Percentiles rank a stretch among this genome's conserved stretches.
These are phyloP conservation scores for Gillenia trifoliata DNA, from an alignment of 306 rosid genomes.

Conservation along the genomic window DNA sequence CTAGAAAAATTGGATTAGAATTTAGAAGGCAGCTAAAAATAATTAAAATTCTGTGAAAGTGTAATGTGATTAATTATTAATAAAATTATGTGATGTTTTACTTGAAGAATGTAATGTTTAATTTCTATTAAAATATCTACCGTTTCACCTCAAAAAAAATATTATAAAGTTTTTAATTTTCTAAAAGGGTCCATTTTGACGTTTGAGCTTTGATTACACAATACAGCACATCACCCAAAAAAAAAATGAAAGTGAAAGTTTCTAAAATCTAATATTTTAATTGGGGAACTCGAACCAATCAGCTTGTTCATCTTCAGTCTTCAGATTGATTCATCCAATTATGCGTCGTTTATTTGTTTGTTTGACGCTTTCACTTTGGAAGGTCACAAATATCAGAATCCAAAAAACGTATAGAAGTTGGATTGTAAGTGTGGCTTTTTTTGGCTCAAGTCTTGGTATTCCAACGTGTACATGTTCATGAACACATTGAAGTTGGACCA, in stretches of 20 bases:
- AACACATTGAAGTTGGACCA: not conserved
- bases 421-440: too few species aligned
- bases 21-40: not conserved
- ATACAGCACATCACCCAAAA: not conserved
- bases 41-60: not conserved
- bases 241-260: not conserved
- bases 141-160: too few species aligned
- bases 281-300: not conserved
- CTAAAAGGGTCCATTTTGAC: not conserved
- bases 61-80: not conserved
- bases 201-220: not conserved
- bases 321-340: not conserved
- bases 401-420: slow-evolving; percentile 15
- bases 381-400: not conserved
- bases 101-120: too few species aligned
- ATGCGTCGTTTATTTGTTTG: not conserved
- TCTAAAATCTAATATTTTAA: not conserved
- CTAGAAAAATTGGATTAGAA: not conserved
- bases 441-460: too few species aligned
- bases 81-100: too few species aligned
- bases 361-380: not conserved
- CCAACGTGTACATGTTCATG: not conserved
- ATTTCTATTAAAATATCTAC: too few species aligned
- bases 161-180: not conserved
- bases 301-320: not conserved